Conservation (phyloP, 2,329 filamentous ascomycete genomes). For the Zelopaecilomyces penicillatus region DNA sequence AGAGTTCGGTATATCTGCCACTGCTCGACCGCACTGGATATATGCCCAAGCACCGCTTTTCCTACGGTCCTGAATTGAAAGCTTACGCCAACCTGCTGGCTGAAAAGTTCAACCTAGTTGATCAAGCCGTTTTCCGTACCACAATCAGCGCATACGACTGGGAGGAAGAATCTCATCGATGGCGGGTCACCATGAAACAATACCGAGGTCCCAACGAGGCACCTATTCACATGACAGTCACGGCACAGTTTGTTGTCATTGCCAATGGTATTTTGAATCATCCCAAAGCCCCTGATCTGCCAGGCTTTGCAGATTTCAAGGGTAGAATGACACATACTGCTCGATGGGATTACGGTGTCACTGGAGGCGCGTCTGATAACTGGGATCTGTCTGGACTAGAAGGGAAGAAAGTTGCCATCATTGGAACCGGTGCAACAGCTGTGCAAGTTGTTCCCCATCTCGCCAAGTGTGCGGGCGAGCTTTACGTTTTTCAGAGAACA, state of each 20-base stretch:
- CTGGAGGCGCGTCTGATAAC: conserved; percentile 32
- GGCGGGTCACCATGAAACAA: conserved; percentile 15
- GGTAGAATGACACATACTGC: conserved; percentile 38
- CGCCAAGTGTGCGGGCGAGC: conserved; percentile 37
- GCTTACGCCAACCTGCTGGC: conserved; percentile 35
- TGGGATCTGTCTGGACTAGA: conserved; percentile 36
- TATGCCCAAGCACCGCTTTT: conserved; percentile 44
- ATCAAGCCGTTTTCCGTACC: conserved; percentile 32
- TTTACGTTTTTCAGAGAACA: conserved; percentile 51
- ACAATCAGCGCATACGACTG: conserved; percentile 33
- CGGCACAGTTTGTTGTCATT: conserved; percentile 30
- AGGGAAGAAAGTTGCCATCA: conserved; percentile 37
- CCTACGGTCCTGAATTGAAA: conserved; percentile 33
- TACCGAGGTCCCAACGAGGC: conserved; percentile 15
- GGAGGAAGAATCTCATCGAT: conserved; percentile 29
- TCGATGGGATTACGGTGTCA: conserved; percentile 35
- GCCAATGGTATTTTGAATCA: conserved; percentile 31
- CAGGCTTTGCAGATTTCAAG: conserved; percentile 31
- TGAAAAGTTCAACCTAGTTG: conserved; percentile 30
- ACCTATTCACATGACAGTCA: conserved; percentile 20
- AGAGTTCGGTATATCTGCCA: conserved; percentile 52
- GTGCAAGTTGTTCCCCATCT: conserved; percentile 37
- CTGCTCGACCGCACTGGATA: conserved; percentile 52
- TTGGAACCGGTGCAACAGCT: conserved; percentile 43
- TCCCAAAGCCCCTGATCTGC: conserved; percentile 35